A percentile compares a stretch with the other conserved stretches of the same genome.
Evolutionary conservation across 2,329 filamentous ascomycete species (phyloP).

Genomic region (Fusarium sp.): DNA sequence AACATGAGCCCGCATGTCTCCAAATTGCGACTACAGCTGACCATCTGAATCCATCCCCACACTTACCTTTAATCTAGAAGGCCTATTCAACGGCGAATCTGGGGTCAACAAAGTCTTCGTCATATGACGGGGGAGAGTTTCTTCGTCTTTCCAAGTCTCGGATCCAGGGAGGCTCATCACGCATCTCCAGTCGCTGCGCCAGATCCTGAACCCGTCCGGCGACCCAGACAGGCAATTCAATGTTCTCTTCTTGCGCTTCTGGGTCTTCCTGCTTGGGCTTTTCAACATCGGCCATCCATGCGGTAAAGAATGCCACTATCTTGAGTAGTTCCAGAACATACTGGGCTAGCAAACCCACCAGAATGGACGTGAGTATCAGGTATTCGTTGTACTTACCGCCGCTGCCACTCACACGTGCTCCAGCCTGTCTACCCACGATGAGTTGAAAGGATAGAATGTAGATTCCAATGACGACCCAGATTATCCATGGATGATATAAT

Average conservation of each 20-base stretch:
- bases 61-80: background rate
- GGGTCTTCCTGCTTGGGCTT: background rate
- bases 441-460: background rate
- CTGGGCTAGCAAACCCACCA: background rate
- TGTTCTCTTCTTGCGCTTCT: background rate
- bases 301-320: constrained; percentile 22
- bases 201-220: background rate
- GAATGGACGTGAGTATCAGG: background rate
- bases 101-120: too few species aligned
- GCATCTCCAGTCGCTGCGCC: background rate
- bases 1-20: background rate
- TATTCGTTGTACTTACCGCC: background rate
- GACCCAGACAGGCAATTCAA: background rate
- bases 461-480: background rate
- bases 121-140: background rate
- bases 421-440: background rate
- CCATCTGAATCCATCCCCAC: background rate
- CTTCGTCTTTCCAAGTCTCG: background rate
- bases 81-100: background rate
- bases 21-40: background rate
- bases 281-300: constrained; percentile 3
- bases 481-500: background rate
- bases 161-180: constrained; percentile 9
- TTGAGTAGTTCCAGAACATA: constrained; percentile 24
- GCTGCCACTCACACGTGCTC: background rate